Evolutionary conservation across 768 basidiomycete genomes (phyloP).

Genomic region (Auriscalpium vulgare): DNA sequence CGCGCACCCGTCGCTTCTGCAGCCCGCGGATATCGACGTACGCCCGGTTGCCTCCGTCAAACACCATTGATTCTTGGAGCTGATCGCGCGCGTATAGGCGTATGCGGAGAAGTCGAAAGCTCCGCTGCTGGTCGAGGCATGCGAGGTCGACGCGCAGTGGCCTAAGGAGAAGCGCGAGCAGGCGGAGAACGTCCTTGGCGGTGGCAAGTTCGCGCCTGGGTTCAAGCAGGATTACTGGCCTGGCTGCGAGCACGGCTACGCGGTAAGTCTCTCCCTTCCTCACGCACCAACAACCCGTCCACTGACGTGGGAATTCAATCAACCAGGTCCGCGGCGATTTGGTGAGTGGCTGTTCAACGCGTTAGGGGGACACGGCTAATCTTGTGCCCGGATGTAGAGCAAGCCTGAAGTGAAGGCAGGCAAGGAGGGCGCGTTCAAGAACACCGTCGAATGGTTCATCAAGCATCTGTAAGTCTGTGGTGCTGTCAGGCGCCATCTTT

Average conservation of each 20-base stretch:
- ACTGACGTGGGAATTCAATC: slow-evolving; percentile 15
- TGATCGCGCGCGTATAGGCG: slow-evolving; percentile 15
- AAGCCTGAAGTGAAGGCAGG: slow-evolving; percentile 25
- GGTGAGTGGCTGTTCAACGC: neutral
- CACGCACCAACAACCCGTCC: slow-evolving; percentile 27
- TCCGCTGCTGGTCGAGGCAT: slow-evolving; percentile 36
- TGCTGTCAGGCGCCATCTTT: neutral
- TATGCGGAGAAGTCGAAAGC: slow-evolving; percentile 26
- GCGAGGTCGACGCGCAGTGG: slow-evolving; percentile 28
- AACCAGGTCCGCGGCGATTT: slow-evolving; percentile 2
- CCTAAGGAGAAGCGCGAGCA: slow-evolving; percentile 23
- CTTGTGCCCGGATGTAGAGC: slow-evolving; percentile 20
- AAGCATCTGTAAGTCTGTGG: slow-evolving; percentile 17
- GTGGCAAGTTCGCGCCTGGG: slow-evolving; percentile 29
- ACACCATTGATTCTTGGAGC: neutral
- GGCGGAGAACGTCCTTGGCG: slow-evolving; percentile 32
- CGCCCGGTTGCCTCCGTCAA: neutral
- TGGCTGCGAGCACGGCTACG: slow-evolving; percentile 39
- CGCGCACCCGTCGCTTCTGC: slow-evolving; percentile 39
- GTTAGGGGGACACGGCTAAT: slow-evolving; percentile 1
- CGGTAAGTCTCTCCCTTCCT: neutral
- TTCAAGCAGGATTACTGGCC: slow-evolving; percentile 28
- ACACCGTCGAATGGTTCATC: slow-evolving; percentile 27
- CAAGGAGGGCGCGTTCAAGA: slow-evolving; percentile 34
- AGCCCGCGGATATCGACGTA: slow-evolving; percentile 33